Evolutionary conservation across 352 stramenopile species (phyloP).

Genomic region (Globisporangium iwayamae): DNA sequence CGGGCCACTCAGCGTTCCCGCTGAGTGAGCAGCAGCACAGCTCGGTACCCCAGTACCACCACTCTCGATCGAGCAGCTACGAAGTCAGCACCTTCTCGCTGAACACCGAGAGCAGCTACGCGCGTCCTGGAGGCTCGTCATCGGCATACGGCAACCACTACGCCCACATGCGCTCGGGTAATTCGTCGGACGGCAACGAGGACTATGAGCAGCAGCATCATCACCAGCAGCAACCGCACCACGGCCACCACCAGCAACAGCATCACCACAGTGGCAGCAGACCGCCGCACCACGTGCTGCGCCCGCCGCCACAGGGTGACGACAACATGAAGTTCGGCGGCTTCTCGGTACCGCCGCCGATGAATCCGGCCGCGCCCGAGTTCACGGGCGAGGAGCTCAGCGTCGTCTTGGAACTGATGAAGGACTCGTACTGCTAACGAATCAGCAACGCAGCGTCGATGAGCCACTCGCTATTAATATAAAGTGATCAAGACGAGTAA

Average conservation of each 20-base stretch:
- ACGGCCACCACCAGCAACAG: constrained; percentile 43
- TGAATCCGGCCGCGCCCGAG: constrained; percentile 66
- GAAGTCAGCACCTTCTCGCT: constrained; percentile 21
- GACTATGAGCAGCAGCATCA: constrained; percentile 28
- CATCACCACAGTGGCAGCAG: constrained; percentile 33
- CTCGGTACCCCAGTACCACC: constrained; percentile 17
- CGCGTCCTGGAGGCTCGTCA: background rate
- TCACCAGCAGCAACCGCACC: constrained; percentile 18
- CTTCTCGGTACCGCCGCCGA: constrained; percentile 51
- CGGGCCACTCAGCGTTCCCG: constrained; percentile 18
- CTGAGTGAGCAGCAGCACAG: constrained; percentile 14
- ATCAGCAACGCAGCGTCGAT: background rate
- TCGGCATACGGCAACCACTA: constrained; percentile 30
- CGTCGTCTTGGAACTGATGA: constrained; percentile 79
- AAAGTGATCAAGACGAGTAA: constrained; percentile 11
- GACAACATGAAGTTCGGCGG: constrained; percentile 45
- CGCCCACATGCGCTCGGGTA: constrained; percentile 22
- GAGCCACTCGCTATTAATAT: constrained; percentile 10
- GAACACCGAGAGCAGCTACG: constrained; percentile 26
- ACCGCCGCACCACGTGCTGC: constrained; percentile 47
- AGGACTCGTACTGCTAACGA: constrained; percentile 52
- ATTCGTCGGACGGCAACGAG: constrained; percentile 25
- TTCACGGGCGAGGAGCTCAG: constrained; percentile 77
- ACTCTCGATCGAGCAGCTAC: constrained; percentile 18
- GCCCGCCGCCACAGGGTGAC: constrained; percentile 43